Percentiles rank a stretch among this genome's conserved stretches.
These are phyloP conservation scores for Neonectria punicea DNA, from an alignment of 2,329 filamentous ascomycete species.

Conservation along the genomic window DNA sequence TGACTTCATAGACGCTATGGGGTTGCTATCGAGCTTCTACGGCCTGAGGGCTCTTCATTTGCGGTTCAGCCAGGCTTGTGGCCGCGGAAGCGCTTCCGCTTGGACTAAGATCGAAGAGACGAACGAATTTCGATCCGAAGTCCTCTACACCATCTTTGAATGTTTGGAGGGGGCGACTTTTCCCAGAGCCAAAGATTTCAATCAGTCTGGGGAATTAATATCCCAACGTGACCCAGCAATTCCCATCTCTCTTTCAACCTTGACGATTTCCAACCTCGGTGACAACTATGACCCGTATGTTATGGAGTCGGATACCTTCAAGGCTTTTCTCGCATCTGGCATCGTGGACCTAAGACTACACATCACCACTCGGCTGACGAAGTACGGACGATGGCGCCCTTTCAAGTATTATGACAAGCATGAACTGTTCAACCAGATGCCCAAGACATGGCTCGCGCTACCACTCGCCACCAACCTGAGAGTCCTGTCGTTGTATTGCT, in stretches of 20 bases:
- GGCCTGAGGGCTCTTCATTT: background rate
- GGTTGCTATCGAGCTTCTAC: background rate
- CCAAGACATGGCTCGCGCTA: slow-evolving; percentile 24
- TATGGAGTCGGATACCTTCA: background rate
- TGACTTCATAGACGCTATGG: too few relatives aligned
- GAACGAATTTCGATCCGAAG: background rate
- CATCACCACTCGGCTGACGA: background rate
- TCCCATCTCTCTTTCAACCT: background rate
- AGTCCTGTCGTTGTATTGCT: slow-evolving; percentile 50
- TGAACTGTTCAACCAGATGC: slow-evolving; percentile 27
- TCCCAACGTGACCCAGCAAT: background rate
- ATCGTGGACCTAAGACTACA: slow-evolving; percentile 4
- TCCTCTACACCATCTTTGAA: slow-evolving; percentile 3
- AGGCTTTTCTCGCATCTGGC: background rate
- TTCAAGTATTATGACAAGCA: background rate
- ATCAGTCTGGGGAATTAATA: background rate
- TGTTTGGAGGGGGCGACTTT: slow-evolving; percentile 7
- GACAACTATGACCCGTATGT: background rate
- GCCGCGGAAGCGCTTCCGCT: background rate
- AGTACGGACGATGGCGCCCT: background rate
- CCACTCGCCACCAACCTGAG: slow-evolving; percentile 33
- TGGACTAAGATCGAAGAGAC: background rate
- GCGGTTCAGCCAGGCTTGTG: background rate
- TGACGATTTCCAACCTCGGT: slow-evolving; percentile 2
- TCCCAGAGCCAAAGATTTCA: background rate